Percentiles rank a stretch among this genome's conserved stretches.
Evolutionary conservation across 768 basidiomycete genomes (phyloP).

Genomic region (Suillus hirtellus): DNA sequence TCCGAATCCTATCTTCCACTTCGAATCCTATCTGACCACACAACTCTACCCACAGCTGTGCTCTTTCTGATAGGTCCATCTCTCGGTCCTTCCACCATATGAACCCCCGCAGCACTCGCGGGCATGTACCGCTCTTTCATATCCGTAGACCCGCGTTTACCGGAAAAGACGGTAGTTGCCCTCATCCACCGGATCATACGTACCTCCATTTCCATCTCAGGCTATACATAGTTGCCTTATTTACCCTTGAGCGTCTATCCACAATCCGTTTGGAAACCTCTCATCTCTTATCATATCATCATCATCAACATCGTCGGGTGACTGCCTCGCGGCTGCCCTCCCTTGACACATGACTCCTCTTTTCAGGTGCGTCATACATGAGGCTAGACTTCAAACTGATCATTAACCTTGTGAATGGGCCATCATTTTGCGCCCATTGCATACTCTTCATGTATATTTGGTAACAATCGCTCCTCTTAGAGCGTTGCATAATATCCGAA

Average conservation of each 20-base stretch:
- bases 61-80: slow-evolving; percentile 4
- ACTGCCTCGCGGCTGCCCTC: slow-evolving; percentile 27
- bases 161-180: slow-evolving; percentile 27
- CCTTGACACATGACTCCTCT: slow-evolving; percentile 25
- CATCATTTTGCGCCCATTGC: slow-evolving; percentile 23
- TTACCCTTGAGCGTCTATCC: slow-evolving; percentile 16
- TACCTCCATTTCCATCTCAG: slow-evolving; percentile 16
- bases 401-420: neutral
- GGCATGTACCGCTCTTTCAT: slow-evolving; percentile 28
- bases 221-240: slow-evolving; percentile 7
- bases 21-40: slow-evolving; percentile 12
- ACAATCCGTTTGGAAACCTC: slow-evolving; percentile 7
- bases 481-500: slow-evolving; percentile 35
- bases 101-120: slow-evolving; percentile 6
- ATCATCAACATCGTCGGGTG: slow-evolving; percentile 16
- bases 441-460: slow-evolving; percentile 26
- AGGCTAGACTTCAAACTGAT: slow-evolving; percentile 22
- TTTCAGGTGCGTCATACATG: slow-evolving; percentile 31
- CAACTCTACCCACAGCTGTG: slow-evolving; percentile 7
- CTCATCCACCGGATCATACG: slow-evolving; percentile 31
- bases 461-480: slow-evolving; percentile 22
- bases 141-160: slow-evolving; percentile 33
- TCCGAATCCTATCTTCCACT: too few relatives aligned
- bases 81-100: slow-evolving; percentile 13
- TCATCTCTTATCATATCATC: slow-evolving; percentile 11